phyloP scores from a whole-genome alignment of 768 basidiomycete species.

The Termitomyces sp. region DNA sequence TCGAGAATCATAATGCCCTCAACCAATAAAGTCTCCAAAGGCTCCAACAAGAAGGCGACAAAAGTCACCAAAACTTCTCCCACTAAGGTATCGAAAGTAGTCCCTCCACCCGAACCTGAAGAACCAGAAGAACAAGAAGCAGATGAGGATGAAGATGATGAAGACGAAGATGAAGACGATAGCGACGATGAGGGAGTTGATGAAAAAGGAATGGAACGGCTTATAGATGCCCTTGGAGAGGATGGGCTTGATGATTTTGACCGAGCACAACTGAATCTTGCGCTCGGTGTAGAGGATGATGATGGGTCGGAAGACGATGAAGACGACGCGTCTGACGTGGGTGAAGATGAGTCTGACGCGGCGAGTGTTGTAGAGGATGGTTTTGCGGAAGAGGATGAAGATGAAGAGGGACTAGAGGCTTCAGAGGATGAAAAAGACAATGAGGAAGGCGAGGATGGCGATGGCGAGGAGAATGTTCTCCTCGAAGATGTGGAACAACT shows the following conservation, averaged over 20 bases:
- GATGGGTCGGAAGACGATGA: constrained; percentile 15
- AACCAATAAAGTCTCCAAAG: constrained; percentile 2
- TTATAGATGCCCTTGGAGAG: constrained; percentile 55
- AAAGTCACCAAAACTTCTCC: neutral
- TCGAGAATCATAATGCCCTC: constrained; percentile 9
- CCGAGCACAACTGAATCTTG: constrained; percentile 42
- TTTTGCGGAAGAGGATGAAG: constrained; percentile 34
- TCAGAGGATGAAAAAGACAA: constrained; percentile 34
- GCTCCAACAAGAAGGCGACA: neutral
- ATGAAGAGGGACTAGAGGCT: constrained; percentile 43
- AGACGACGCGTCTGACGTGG: too few species aligned
- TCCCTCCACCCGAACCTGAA: neutral
- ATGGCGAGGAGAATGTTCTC: constrained; percentile 41
- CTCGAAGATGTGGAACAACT: constrained; percentile 69
- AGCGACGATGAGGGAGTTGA: constrained; percentile 45
- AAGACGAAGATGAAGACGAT: constrained; percentile 10
- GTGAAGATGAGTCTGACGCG: too few species aligned
- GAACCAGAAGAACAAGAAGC: constrained; percentile 8
- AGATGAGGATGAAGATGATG: constrained; percentile 4
- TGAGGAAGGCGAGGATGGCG: constrained; percentile 8
- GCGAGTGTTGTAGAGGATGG: too few species aligned
- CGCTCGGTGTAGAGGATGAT: constrained; percentile 25
- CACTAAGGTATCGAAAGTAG: constrained; percentile 1
- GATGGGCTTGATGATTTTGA: constrained; percentile 65
- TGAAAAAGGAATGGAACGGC: constrained; percentile 50